These are phyloP conservation scores for Diaporthe batatas DNA, from an alignment of 2,329 filamentous ascomycete genomes.

Conservation along the genomic window DNA sequence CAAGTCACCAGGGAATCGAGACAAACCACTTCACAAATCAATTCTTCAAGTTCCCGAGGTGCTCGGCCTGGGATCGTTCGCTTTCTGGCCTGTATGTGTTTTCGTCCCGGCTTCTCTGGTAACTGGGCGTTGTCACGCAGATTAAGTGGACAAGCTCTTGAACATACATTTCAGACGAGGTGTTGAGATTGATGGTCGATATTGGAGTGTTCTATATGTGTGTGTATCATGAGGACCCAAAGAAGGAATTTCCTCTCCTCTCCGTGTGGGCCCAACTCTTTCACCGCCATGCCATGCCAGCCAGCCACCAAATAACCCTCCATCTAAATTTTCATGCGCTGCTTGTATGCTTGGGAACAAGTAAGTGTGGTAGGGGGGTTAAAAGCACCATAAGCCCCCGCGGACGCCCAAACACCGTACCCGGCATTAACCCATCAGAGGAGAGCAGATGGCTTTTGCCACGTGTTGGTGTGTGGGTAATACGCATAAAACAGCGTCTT, in stretches of 20 bases:
- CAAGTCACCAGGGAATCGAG: too few relatives aligned
- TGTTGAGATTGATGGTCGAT: slow-evolving; percentile 3
- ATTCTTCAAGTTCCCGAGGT: too few relatives aligned
- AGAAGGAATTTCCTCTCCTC: neutral
- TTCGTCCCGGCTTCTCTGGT: too few relatives aligned
- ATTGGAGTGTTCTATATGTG: slow-evolving; percentile 21
- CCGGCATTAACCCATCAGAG: neutral
- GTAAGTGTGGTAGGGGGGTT: too few relatives aligned
- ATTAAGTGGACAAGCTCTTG: neutral
- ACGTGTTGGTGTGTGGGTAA: neutral
- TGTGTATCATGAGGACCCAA: neutral
- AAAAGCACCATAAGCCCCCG: neutral
- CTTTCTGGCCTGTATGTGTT: too few relatives aligned
- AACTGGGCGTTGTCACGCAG: too few relatives aligned
- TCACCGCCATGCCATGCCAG: neutral
- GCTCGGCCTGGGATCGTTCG: too few relatives aligned
- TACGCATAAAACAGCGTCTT: neutral
- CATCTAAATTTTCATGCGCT: slow-evolving; percentile 5
- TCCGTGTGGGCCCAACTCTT: neutral
- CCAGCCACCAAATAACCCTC: neutral
- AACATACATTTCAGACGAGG: neutral
- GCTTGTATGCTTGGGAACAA: neutral
- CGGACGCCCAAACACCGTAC: slow-evolving; percentile 19
- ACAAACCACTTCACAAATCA: too few relatives aligned
- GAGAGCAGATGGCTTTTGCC: neutral